A percentile compares a stretch with the other conserved stretches of the same genome.
Conservation (phyloP, 257 asterid species). For the Nicotiana benthamiana region DNA sequence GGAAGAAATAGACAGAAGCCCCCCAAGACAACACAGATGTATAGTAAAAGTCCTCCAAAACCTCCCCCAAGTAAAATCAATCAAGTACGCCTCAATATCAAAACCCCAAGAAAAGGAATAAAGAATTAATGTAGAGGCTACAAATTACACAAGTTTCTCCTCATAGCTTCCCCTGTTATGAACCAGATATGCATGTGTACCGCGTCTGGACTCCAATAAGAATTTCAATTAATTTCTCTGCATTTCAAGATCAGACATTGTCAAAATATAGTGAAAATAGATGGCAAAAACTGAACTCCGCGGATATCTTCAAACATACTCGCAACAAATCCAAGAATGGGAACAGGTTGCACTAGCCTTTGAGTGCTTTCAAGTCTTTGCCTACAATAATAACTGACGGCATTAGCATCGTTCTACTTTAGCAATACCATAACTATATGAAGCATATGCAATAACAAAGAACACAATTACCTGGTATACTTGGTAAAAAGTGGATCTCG, state of each 20-base stretch:
- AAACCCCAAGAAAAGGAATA: not conserved
- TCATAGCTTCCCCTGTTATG: slow-evolving; percentile 27
- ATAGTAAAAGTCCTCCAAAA: not conserved
- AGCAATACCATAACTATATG: not conserved
- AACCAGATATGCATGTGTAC: slow-evolving; percentile 95
- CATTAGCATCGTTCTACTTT: slow-evolving; percentile 11
- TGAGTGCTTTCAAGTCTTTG: slow-evolving; percentile 58
- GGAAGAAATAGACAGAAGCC: not conserved
- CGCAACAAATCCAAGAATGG: slow-evolving; percentile 67
- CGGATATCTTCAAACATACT: slow-evolving; percentile 31
- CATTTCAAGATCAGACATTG: slow-evolving; percentile 5
- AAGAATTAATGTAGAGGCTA: not conserved
- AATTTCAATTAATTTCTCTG: slow-evolving; percentile 85
- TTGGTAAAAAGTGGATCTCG: slow-evolving; percentile 89
- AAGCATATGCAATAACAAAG: not conserved
- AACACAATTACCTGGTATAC: slow-evolving; percentile 52
- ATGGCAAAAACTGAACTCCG: not conserved
- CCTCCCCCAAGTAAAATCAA: not conserved
- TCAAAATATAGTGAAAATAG: not conserved
- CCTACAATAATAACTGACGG: slow-evolving; percentile 40
- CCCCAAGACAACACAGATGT: not conserved
- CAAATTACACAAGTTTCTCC: not conserved
- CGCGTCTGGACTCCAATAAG: slow-evolving; percentile 89
- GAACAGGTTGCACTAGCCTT: slow-evolving; percentile 61
- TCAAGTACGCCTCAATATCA: not conserved